Conservation (phyloP, 1,284 basidiomycete genomes). For the Bondarzewia mesenterica region DNA sequence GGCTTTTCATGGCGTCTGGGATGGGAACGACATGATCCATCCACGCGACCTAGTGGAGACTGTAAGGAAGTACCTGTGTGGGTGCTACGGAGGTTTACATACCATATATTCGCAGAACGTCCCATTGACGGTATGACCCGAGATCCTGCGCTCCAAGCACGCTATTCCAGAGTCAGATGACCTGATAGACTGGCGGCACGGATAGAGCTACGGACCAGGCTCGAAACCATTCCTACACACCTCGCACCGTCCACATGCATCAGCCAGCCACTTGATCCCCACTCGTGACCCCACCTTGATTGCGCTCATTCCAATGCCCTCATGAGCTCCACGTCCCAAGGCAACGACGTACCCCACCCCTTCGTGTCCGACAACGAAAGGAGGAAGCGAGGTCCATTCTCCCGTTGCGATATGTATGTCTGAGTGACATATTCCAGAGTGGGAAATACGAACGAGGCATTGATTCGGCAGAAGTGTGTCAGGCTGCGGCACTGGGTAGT, state of each 20-base stretch:
- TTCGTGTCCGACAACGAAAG: conserved; percentile 68
- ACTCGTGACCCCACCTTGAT: conserved; percentile 58
- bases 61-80: neutral
- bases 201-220: conserved; percentile 28
- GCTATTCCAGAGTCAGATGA: conserved; percentile 15
- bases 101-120: conserved; percentile 44
- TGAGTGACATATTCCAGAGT: conserved; percentile 59
- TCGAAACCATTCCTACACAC: conserved; percentile 53
- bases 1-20: conserved; percentile 47
- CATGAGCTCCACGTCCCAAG: conserved; percentile 45
- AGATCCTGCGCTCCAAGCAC: conserved; percentile 36
- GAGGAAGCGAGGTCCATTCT: conserved; percentile 47
- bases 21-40: conserved; percentile 61
- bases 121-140: conserved; percentile 55
- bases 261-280: conserved; percentile 69
- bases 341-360: conserved; percentile 57
- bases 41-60: conserved; percentile 38
- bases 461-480: conserved; percentile 55
- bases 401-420: conserved; percentile 54
- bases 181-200: conserved; percentile 10
- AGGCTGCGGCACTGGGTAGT: conserved; percentile 45
- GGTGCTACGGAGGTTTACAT: conserved; percentile 8
- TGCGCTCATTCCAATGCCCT: conserved; percentile 21
- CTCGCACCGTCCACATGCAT: conserved; percentile 54
- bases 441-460: conserved; percentile 60